These are phyloP conservation scores for Strobilomyces dryophilus DNA, from an alignment of 768 basidiomycete genomes.

Conservation along the genomic window DNA sequence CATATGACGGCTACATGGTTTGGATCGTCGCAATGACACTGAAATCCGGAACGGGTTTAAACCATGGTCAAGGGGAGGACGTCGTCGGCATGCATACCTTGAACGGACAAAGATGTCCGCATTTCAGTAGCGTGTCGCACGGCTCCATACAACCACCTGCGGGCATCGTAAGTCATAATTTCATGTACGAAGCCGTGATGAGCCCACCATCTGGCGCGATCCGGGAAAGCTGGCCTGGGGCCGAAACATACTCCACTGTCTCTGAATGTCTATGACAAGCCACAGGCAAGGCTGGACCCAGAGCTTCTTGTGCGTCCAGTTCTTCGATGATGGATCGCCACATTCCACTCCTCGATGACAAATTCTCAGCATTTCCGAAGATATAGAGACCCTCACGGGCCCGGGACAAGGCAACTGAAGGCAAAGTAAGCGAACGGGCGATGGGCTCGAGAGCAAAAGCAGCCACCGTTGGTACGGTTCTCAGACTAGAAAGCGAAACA, in stretches of 20 bases:
- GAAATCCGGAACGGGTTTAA: not conserved
- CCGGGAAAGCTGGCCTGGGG: conserved; percentile 48
- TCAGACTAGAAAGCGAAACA: conserved; percentile 37
- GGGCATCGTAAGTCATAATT: not conserved
- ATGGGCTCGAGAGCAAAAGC: not conserved
- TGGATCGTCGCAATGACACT: conserved; percentile 63
- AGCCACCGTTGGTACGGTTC: conserved; percentile 52
- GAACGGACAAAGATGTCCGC: conserved; percentile 64
- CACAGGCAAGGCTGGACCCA: conserved; percentile 55
- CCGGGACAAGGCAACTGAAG: conserved; percentile 62
- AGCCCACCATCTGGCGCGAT: conserved; percentile 54
- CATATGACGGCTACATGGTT: conserved; percentile 49
- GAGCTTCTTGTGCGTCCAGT: conserved; percentile 41
- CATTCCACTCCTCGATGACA: conserved; percentile 47
- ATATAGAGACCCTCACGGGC: conserved; percentile 73
- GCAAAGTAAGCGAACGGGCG: not conserved
- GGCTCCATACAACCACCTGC: conserved; percentile 60
- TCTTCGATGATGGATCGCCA: conserved; percentile 60
- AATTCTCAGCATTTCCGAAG: conserved; percentile 59
- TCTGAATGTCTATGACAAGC: conserved; percentile 55
- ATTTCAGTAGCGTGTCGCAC: conserved; percentile 49
- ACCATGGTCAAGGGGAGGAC: not conserved
- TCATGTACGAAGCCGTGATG: not conserved
- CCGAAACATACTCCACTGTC: conserved; percentile 35
- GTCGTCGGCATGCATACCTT: conserved; percentile 36